These are phyloP conservation scores for Paraconiothyrium brasiliense DNA, from an alignment of 2,329 filamentous ascomycete species.

Conservation along the genomic window DNA sequence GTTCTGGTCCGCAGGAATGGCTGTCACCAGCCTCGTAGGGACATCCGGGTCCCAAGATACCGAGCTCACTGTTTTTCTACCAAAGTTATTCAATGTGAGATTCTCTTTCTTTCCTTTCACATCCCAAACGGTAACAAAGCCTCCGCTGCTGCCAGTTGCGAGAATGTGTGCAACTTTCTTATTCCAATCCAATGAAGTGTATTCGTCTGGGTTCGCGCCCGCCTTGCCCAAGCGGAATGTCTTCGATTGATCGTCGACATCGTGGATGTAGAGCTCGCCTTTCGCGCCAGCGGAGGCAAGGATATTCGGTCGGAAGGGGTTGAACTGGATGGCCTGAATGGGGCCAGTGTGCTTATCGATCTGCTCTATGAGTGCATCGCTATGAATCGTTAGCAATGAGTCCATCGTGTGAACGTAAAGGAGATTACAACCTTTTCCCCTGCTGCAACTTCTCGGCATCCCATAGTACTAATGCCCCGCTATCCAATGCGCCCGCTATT, in stretches of 20 bases:
- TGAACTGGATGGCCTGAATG: constrained; percentile 96
- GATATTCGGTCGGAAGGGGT: constrained; percentile 88
- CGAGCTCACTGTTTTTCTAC: constrained; percentile 91
- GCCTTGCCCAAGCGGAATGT: constrained; percentile 89
- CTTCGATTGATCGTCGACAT: constrained; percentile 87
- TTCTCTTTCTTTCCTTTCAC: constrained; percentile 98
- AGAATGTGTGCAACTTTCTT: constrained; percentile 96
- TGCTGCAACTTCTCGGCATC: constrained; percentile 77
- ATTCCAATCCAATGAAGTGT: constrained; percentile 98
- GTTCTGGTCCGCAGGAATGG: constrained; percentile 86
- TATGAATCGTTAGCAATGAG: constrained; percentile 45
- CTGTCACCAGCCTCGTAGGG: constrained; percentile 91
- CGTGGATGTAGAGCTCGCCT: constrained; percentile 95
- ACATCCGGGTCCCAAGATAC: constrained; percentile 97
- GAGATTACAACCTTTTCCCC: constrained; percentile 58
- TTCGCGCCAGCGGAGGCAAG: constrained; percentile 92
- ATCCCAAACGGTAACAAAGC: constrained; percentile 98
- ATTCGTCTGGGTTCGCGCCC: constrained; percentile 89
- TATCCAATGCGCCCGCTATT: constrained; percentile 94
- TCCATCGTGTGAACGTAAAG: constrained; percentile 56
- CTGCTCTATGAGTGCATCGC: constrained; percentile 83
- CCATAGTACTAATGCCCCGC: constrained; percentile 92
- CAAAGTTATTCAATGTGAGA: constrained; percentile 87
- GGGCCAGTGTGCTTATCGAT: constrained; percentile 90
- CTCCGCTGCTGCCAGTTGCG: constrained; percentile 89